A percentile compares a stretch with the other conserved stretches of the same genome.
phyloP scores from a whole-genome alignment of 1,284 basidiomycete species.

The Trichosporon sp. region DNA sequence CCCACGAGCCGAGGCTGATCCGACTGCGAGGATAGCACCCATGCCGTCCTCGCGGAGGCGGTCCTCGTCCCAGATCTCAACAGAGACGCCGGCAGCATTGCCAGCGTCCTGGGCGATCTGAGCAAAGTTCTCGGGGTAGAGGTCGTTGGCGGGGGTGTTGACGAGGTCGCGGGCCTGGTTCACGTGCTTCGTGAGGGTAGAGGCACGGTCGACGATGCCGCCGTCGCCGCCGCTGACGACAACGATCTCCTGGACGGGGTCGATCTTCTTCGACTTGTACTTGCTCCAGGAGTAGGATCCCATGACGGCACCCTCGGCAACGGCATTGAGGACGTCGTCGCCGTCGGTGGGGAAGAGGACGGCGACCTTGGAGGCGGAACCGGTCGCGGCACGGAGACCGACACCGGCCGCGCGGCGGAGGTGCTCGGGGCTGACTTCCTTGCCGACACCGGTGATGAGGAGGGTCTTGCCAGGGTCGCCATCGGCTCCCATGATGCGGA shows the following conservation, averaged over 20 bases:
- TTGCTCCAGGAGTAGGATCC: not conserved
- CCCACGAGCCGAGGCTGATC: not conserved
- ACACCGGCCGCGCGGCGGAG: constrained; percentile 12
- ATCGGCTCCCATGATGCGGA: not conserved
- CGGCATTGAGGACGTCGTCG: not conserved
- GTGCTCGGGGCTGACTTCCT: constrained; percentile 4
- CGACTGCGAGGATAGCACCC: constrained; percentile 5
- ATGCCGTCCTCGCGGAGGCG: constrained; percentile 6
- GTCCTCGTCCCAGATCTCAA: constrained; percentile 15
- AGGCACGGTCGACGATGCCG: not conserved
- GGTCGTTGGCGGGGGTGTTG: constrained; percentile 11
- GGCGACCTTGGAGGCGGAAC: not conserved
- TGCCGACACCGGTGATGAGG: constrained; percentile 7
- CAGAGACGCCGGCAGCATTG: not conserved
- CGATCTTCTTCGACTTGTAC: constrained; percentile 1
- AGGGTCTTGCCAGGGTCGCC: not conserved
- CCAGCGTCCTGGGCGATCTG: constrained; percentile 5
- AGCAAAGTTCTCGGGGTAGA: constrained; percentile 9
- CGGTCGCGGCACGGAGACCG: constrained; percentile 3
- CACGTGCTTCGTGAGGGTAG: constrained; percentile 3
- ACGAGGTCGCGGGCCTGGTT: constrained; percentile 11
- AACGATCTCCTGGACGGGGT: not conserved
- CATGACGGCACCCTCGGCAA: constrained; percentile 4
- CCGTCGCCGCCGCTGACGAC: not conserved
- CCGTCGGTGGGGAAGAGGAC: constrained; percentile 4